Conservation (phyloP, 2,329 filamentous ascomycete genomes). For the Scytalidium sp. region DNA sequence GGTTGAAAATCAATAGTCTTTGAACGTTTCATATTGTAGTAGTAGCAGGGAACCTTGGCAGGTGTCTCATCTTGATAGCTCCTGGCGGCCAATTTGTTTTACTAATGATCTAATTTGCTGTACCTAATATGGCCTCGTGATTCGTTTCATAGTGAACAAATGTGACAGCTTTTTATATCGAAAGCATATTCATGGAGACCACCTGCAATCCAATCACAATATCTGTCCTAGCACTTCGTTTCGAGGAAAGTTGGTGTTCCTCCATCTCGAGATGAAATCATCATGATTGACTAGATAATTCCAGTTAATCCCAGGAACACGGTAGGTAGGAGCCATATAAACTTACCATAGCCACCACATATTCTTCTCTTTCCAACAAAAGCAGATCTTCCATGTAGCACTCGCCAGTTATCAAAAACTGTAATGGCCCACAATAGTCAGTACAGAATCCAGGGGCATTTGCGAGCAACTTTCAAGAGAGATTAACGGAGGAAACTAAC, state of each 20-base stretch:
- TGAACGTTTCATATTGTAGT: no score
- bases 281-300: slow-evolving; percentile 65
- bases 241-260: slow-evolving; percentile 61
- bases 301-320: not conserved
- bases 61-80: no score
- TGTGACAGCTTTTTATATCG: no score
- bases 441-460: not conserved
- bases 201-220: slow-evolving; percentile 19
- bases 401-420: slow-evolving; percentile 97
- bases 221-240: slow-evolving; percentile 23
- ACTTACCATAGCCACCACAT: slow-evolving; percentile 86
- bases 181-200: no score
- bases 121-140: no score
- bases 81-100: no score
- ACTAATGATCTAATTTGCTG: no score
- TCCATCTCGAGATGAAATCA: slow-evolving; percentile 75
- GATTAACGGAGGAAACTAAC: slow-evolving; percentile 44
- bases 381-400: slow-evolving; percentile 79
- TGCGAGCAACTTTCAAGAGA: not conserved
- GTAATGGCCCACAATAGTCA: not conserved
- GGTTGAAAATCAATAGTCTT: no score
- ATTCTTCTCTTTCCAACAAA: slow-evolving; percentile 85
- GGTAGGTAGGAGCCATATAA: not conserved
- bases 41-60: no score
- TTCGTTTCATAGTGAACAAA: no score